A percentile compares a stretch with the other conserved stretches of the same genome.
Conservation (phyloP, 2,329 filamentous ascomycete species). For the Fusarium sp. region DNA sequence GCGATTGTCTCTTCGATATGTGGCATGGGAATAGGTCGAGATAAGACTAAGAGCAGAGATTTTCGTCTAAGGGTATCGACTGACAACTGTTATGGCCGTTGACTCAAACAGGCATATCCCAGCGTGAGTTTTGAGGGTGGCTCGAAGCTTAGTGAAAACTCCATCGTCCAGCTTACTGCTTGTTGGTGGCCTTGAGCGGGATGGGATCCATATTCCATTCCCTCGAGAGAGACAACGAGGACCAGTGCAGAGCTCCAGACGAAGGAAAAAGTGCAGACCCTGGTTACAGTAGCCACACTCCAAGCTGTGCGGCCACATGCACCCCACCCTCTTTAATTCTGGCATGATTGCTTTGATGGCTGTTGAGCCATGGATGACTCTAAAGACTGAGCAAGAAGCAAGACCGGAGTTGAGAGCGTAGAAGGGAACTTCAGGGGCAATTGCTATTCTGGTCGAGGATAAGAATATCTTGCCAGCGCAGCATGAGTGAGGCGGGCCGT, state of each 20-base stretch:
- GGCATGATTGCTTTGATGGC: slow-evolving; percentile 28
- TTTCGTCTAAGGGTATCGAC: slow-evolving; percentile 17
- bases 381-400: slow-evolving; percentile 9
- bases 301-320: slow-evolving; percentile 6
- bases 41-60: slow-evolving; percentile 28
- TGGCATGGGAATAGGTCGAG: slow-evolving; percentile 12
- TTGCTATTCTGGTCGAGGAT: not conserved
- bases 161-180: slow-evolving; percentile 40
- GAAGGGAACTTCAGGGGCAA: slow-evolving; percentile 10
- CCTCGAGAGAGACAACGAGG: slow-evolving; percentile 29
- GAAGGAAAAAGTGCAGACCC: slow-evolving; percentile 25
- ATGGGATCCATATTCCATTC: slow-evolving; percentile 34
- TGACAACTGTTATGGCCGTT: slow-evolving; percentile 26
- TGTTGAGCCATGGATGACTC: not conserved
- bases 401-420: slow-evolving; percentile 4
- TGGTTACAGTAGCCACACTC: slow-evolving; percentile 20
- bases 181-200: slow-evolving; percentile 33
- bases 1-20: slow-evolving; percentile 10
- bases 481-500: slow-evolving; percentile 37
- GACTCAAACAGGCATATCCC: slow-evolving; percentile 42
- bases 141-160: slow-evolving; percentile 34
- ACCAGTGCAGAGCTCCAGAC: slow-evolving; percentile 22
- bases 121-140: slow-evolving; percentile 19
- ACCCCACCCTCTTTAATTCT: slow-evolving; percentile 36
- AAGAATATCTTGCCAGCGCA: slow-evolving; percentile 26